phyloP scores from a whole-genome alignment of 257 asterid species.

The Salvia splendens region DNA sequence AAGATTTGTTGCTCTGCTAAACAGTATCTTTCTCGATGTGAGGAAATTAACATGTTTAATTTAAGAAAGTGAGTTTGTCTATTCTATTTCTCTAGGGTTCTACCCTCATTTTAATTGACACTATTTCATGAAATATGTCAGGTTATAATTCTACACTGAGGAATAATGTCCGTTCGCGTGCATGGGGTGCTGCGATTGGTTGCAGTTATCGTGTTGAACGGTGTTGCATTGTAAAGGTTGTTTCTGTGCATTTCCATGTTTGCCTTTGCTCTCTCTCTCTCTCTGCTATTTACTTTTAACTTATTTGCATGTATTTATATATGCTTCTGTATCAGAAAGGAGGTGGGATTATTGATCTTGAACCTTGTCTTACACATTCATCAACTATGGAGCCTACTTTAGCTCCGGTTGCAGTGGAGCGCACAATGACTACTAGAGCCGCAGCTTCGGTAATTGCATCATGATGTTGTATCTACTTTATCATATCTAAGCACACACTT shows the following conservation, averaged over 20 bases:
- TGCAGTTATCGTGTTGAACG: constrained; percentile 93
- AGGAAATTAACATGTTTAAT: constrained; percentile 20
- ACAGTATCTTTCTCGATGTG: constrained; percentile 17
- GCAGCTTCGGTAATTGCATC: constrained; percentile 85
- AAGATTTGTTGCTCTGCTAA: constrained; percentile 22
- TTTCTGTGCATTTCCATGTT: constrained; percentile 25
- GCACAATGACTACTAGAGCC: constrained; percentile 97
- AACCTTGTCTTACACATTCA: constrained; percentile 92
- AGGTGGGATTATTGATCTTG: constrained; percentile 84
- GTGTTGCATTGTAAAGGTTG: constrained; percentile 87
- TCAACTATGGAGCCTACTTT: constrained; percentile 98
- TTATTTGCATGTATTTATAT: constrained; percentile 21
- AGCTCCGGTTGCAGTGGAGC: constrained; percentile 97
- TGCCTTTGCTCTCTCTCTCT: constrained; percentile 1
- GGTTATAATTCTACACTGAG: constrained; percentile 91
- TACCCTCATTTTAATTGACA: constrained; percentile 23
- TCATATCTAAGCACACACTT: not conserved
- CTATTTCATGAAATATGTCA: constrained; percentile 34
- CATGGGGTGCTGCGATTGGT: constrained; percentile 96
- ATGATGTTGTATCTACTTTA: constrained; percentile 23
- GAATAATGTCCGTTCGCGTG: constrained; percentile 95
- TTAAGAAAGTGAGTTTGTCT: constrained; percentile 3
- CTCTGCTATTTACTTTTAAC: constrained; percentile 12
- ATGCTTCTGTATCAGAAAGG: constrained; percentile 61
- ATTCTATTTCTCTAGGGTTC: constrained; percentile 15